A percentile compares a stretch with the other conserved stretches of the same genome.
phyloP scores from a whole-genome alignment of 2,329 filamentous ascomycete genomes.

The Sarocladium strictum region DNA sequence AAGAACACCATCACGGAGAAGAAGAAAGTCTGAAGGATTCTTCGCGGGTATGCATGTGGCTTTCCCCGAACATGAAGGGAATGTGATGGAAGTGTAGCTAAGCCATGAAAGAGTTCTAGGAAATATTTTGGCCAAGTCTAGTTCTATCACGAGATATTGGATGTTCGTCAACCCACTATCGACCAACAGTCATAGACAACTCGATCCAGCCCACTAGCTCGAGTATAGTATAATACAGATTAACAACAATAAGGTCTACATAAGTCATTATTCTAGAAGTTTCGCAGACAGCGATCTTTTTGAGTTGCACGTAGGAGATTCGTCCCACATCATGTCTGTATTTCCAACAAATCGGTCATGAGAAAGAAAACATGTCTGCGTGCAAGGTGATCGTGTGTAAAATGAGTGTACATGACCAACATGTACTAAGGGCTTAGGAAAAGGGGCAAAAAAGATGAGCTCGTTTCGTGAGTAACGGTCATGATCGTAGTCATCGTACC shows the following conservation, averaged over 20 bases:
- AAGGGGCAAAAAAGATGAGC: background rate
- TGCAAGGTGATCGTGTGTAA: background rate
- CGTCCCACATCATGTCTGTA: background rate
- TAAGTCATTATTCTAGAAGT: constrained; percentile 8
- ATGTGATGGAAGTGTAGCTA: too few relatives aligned
- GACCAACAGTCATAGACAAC: background rate
- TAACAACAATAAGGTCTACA: constrained; percentile 3
- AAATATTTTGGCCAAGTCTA: too few relatives aligned
- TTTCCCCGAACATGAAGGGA: too few relatives aligned
- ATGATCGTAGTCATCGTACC: constrained; percentile 5
- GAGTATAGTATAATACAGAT: background rate
- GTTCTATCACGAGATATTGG: background rate
- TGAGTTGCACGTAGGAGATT: background rate
- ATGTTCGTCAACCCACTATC: too few relatives aligned
- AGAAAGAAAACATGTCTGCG: background rate
- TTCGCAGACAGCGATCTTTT: background rate
- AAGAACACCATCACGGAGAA: too few relatives aligned
- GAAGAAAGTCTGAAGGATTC: too few relatives aligned
- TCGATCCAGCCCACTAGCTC: too few relatives aligned
- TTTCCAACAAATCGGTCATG: background rate
- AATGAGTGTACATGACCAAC: background rate
- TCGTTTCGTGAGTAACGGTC: background rate
- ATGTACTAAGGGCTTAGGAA: background rate
- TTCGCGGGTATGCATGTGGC: too few relatives aligned
- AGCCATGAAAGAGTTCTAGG: too few relatives aligned